These are phyloP conservation scores for Dryas drummondii DNA, from an alignment of 306 rosid genomes.

Conservation along the genomic window DNA sequence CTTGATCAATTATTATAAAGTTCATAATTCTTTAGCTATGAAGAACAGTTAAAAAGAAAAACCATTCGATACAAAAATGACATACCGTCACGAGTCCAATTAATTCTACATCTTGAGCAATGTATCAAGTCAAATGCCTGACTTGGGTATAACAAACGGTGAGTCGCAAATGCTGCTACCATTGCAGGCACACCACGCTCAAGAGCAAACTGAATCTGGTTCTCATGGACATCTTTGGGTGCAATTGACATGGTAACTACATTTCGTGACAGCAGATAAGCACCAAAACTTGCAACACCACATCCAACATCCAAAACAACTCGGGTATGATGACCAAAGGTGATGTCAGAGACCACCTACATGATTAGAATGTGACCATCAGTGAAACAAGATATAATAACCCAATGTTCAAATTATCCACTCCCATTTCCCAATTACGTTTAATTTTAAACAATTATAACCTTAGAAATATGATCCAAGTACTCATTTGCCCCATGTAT, in stretches of 20 bases:
- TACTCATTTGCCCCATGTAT: conserved; percentile 92
- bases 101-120: conserved; percentile 93
- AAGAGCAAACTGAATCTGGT: conserved; percentile 95
- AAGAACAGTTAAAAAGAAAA: not conserved
- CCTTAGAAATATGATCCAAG: conserved; percentile 85
- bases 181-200: conserved; percentile 99
- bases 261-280: conserved; percentile 71
- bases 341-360: conserved; percentile 78
- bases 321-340: conserved; percentile 76
- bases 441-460: conserved; percentile 25
- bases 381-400: conserved; percentile 7
- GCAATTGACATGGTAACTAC: conserved; percentile 87
- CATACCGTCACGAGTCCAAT: conserved; percentile 94
- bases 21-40: conserved; percentile 1
- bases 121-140: conserved; percentile 93
- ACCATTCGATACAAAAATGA: not conserved
- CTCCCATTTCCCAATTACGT: conserved; percentile 7
- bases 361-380: conserved; percentile 32
- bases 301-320: conserved; percentile 92
- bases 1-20: conserved; percentile 7
- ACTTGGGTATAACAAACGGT: conserved; percentile 77
- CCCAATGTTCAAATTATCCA: not conserved
- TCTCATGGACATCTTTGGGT: conserved; percentile 96
- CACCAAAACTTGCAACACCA: conserved; percentile 98
- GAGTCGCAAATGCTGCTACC: conserved; percentile 89